A percentile compares a stretch with the other conserved stretches of the same genome.
These are phyloP conservation scores for Moesziomyces sp. DNA, from an alignment of 1,284 basidiomycete genomes.

Conservation along the genomic window DNA sequence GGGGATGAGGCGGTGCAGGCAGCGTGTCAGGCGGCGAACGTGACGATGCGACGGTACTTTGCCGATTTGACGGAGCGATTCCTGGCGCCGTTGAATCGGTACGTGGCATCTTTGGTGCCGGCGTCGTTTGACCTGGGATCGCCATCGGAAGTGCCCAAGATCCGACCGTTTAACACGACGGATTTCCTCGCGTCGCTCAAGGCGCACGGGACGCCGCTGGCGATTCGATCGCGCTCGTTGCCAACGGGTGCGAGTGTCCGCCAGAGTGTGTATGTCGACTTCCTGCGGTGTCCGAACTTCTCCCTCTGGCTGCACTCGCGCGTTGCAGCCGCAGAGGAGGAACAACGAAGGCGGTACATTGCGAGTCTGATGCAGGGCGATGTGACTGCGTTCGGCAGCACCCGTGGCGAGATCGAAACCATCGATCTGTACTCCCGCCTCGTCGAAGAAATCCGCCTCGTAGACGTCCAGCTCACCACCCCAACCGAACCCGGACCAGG, in stretches of 20 bases:
- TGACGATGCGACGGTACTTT: conserved; percentile 83
- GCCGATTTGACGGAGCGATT: conserved; percentile 86
- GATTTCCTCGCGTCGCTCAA: conserved; percentile 86
- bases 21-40: conserved; percentile 62
- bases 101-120: conserved; percentile 77
- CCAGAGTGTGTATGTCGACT: conserved; percentile 60
- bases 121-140: conserved; percentile 49
- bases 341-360: conserved; percentile 57
- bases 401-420: conserved; percentile 56
- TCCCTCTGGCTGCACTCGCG: conserved; percentile 60
- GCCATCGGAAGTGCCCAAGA: conserved; percentile 50
- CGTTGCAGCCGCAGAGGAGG: conserved; percentile 58
- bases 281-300: conserved; percentile 63
- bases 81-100: conserved; percentile 90
- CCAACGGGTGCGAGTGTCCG: conserved; percentile 56
- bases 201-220: conserved; percentile 73
- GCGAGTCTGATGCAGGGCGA: conserved; percentile 55
- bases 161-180: conserved; percentile 78
- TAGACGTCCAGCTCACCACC: conserved; percentile 45
- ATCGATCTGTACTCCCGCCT: conserved; percentile 58
- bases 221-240: conserved; percentile 61
- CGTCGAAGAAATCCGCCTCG: conserved; percentile 52
- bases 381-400: conserved; percentile 48
- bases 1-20: conserved; percentile 8
- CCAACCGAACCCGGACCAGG: conserved; percentile 51